Conservation (phyloP, 495 filamentous ascomycete species). For the Delitschia confertaspora region DNA sequence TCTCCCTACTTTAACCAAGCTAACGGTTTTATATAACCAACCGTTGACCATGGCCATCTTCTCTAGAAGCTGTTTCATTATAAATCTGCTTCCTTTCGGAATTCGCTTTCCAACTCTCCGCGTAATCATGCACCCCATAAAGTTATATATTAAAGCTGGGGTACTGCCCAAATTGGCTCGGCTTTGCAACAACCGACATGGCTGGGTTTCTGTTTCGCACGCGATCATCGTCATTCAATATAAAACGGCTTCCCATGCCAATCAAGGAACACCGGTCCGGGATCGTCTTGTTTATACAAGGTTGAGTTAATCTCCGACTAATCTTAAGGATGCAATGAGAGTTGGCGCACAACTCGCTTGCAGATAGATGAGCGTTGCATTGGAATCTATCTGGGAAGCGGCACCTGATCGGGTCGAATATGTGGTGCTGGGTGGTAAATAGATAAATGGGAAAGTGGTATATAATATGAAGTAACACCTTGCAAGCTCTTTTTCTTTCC, state of each 20-base stretch:
- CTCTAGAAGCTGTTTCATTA: no score
- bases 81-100: no score
- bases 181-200: slow-evolving; percentile 17
- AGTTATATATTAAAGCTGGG: slow-evolving; percentile 23
- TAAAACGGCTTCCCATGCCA: slow-evolving; percentile 8
- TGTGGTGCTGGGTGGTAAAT: no score
- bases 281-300: slow-evolving; percentile 10
- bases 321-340: no score
- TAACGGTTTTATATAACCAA: no score
- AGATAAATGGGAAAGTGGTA: slow-evolving; percentile 10
- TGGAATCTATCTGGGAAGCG: slow-evolving; percentile 19
- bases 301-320: slow-evolving; percentile 20
- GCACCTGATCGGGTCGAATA: slow-evolving; percentile 3
- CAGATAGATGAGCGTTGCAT: no score
- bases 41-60: no score
- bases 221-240: slow-evolving; percentile 13
- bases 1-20: no score
- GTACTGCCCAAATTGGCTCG: slow-evolving; percentile 14
- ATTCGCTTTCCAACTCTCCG: no score
- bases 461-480: neutral
- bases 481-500: neutral
- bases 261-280: slow-evolving; percentile 21
- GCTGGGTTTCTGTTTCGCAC: neutral
- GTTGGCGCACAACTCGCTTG: no score
- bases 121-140: no score